Conservation (phyloP, 345 rosid species). For the Arabis alpina region DNA sequence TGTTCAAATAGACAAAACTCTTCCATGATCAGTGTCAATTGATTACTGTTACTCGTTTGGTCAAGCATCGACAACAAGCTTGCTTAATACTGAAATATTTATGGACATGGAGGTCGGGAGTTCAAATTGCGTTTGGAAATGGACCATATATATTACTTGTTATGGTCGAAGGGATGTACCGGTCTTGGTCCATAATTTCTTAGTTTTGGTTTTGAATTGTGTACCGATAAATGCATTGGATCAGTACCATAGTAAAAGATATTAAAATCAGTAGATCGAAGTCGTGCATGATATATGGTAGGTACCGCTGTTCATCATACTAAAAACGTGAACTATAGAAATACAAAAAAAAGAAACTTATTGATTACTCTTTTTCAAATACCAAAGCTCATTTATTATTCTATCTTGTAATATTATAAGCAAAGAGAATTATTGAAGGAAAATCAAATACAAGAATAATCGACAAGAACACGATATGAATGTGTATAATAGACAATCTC, state of each 20-base stretch:
- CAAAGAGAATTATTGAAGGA: neutral
- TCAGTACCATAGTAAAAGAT: neutral
- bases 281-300: slow-evolving; percentile 1
- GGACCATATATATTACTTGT: too few relatives aligned
- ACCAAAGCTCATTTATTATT: slow-evolving; percentile 14
- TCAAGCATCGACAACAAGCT: too few relatives aligned
- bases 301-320: slow-evolving; percentile 26
- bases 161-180: too few relatives aligned
- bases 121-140: too few relatives aligned
- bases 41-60: neutral
- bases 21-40: neutral
- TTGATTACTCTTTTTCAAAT: neutral
- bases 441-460: neutral
- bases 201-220: neutral
- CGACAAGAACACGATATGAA: slow-evolving; percentile 9
- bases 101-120: too few relatives aligned
- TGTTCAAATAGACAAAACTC: neutral
- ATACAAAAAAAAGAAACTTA: neutral
- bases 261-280: slow-evolving; percentile 1
- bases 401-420: neutral
- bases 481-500: slow-evolving; percentile 25
- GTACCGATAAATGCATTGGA: neutral
- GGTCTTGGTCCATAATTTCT: too few relatives aligned
- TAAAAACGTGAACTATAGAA: slow-evolving; percentile 38
- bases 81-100: too few relatives aligned